A percentile compares a stretch with the other conserved stretches of the same genome.
These are phyloP conservation scores for Diplodia sapinea DNA, from an alignment of 2,329 filamentous ascomycete genomes.

Conservation along the genomic window DNA sequence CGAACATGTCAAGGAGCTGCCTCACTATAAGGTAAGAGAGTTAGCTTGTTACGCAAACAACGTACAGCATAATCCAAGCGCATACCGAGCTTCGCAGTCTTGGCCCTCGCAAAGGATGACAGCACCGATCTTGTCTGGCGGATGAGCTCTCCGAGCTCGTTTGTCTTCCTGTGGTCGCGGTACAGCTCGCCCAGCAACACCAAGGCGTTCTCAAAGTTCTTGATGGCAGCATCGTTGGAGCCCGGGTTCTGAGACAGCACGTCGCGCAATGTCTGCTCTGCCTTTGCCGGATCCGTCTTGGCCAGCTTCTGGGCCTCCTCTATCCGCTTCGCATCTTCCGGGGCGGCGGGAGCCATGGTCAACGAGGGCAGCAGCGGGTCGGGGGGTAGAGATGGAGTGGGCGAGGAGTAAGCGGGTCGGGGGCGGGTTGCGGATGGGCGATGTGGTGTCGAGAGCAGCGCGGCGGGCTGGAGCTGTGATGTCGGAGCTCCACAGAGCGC, in stretches of 20 bases:
- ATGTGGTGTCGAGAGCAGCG: constrained; percentile 25
- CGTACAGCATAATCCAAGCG: neutral
- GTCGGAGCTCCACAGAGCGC: constrained; percentile 22
- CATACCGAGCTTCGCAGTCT: constrained; percentile 96
- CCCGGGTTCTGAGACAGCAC: constrained; percentile 85
- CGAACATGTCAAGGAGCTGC: constrained; percentile 94
- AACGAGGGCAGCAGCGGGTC: neutral
- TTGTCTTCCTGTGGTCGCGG: constrained; percentile 79
- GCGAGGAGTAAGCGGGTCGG: constrained; percentile 16
- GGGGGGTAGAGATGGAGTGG: constrained; percentile 16
- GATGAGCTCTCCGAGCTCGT: constrained; percentile 88
- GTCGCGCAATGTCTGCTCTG: constrained; percentile 86
- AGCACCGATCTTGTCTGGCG: constrained; percentile 88
- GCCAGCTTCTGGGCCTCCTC: constrained; percentile 85
- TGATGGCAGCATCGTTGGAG: constrained; percentile 81
- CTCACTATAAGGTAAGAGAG: constrained; percentile 67
- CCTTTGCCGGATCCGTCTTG: constrained; percentile 80
- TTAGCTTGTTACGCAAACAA: neutral
- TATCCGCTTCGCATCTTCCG: constrained; percentile 69
- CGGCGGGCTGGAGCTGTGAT: constrained; percentile 29
- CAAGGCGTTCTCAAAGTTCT: constrained; percentile 89
- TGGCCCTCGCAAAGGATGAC: constrained; percentile 97
- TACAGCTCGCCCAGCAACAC: constrained; percentile 91
- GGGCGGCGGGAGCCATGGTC: constrained; percentile 35
- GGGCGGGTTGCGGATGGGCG: constrained; percentile 27